Conservation (phyloP, 2,329 filamentous ascomycete species). For the Colletotrichum abscissum region DNA sequence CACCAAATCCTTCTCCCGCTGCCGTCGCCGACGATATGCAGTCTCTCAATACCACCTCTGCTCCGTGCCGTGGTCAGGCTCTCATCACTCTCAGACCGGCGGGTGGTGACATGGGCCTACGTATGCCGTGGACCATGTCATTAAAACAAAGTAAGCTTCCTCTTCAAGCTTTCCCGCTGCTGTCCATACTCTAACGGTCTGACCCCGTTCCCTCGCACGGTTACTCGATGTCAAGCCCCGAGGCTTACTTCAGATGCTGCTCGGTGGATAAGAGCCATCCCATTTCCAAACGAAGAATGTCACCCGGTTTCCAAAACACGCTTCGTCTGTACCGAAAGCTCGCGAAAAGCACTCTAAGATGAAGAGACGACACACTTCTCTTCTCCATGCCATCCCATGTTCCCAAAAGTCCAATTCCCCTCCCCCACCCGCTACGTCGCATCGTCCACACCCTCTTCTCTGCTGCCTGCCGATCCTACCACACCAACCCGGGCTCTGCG, state of each 20-base stretch:
- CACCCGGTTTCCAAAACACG: neutral
- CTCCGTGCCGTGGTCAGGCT: neutral
- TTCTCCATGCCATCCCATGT: neutral
- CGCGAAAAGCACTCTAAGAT: neutral
- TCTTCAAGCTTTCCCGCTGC: neutral
- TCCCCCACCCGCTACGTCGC: neutral
- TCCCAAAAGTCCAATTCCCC: neutral
- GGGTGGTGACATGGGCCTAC: neutral
- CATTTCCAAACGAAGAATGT: neutral
- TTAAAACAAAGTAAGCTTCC: neutral
- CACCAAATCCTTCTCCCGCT: neutral
- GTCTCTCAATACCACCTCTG: neutral
- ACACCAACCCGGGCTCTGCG: neutral
- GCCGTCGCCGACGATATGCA: neutral
- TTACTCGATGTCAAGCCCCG: neutral
- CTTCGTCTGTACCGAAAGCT: neutral
- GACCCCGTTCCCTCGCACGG: neutral
- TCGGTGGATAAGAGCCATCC: neutral
- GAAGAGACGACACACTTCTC: neutral
- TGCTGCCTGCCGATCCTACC: neutral
- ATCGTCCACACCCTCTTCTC: neutral
- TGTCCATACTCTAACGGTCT: neutral
- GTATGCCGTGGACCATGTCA: neutral
- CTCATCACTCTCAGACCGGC: neutral
- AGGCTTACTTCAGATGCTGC: neutral